Evolutionary conservation across 1,284 basidiomycete species (phyloP).

Genomic region (Melampsora larici-populina): DNA sequence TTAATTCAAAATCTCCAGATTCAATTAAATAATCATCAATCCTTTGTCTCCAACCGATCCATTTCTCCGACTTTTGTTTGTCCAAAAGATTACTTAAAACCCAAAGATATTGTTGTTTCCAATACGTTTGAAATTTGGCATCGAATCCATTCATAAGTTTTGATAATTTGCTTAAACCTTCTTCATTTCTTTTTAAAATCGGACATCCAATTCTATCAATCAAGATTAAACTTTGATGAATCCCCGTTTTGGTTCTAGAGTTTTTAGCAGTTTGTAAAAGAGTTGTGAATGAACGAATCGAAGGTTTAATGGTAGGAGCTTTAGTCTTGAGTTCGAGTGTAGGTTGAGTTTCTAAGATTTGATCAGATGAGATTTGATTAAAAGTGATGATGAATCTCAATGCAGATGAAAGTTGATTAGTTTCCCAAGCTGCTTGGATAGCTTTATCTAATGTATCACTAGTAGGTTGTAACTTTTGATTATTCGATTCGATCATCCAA

Average conservation of each 20-base stretch:
- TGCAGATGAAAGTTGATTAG: not conserved
- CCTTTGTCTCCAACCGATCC: conserved; percentile 7
- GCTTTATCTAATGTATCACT: conserved; percentile 40
- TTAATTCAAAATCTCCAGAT: not conserved
- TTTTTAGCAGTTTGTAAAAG: conserved; percentile 28
- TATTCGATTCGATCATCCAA: conserved; percentile 40
- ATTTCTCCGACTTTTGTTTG: not conserved
- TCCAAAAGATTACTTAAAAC: conserved; percentile 31
- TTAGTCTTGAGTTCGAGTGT: not conserved
- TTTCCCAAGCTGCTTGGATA: conserved; percentile 37
- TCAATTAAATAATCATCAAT: conserved; percentile 8
- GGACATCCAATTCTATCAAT: conserved; percentile 5
- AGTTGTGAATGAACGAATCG: conserved; percentile 17
- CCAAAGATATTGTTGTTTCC: conserved; percentile 25
- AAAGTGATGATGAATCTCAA: not conserved
- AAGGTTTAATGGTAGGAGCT: not conserved
- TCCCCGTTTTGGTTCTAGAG: not conserved
- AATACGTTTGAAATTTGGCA: conserved; percentile 15
- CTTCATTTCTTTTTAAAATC: not conserved
- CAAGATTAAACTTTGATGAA: not conserved
- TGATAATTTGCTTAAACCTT: not conserved
- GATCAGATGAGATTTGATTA: not conserved
- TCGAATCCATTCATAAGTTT: no score
- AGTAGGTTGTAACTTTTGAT: conserved; percentile 10
- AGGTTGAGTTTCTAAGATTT: not conserved